Evolutionary conservation across 345 rosid species (phyloP), one percentile per base, ranked within the genome.

Genomic region (Salix purpurea): DNA sequence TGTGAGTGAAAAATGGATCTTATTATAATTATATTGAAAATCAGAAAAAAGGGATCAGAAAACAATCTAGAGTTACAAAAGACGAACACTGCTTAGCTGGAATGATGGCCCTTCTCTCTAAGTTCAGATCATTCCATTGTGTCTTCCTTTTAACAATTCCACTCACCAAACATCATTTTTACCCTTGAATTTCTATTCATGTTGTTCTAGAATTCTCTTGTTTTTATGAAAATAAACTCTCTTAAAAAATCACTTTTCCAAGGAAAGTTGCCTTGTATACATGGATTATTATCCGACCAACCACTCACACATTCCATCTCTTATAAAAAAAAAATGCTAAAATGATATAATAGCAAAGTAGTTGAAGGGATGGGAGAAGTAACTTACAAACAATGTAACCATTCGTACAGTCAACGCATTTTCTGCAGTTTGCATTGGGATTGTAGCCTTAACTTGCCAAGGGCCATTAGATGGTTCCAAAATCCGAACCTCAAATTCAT

Each of bases 401-500:
- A 93, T 90, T 82, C 99, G 86, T 72, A 96, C 97, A 40, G 98
- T 92, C 46, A 96, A 86, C 16, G 99, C 96, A 89, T 92, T 91
- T 85, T 93, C 99, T 81, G 96, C 84, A 87, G 85, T 87, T 79
- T 96, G 99, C 99, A 96, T 93, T 81, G 94, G 90, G 70, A 96
- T 96, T 75, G 91, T 91, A 81, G 98, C 97, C 84, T 81, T 93
- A 65, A 96, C 89, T 85, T 92, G 93, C 99, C 98, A 93, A 80
- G 89, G 91, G 28, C 97, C 96, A 78, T 97, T 97, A 73, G 87
- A 85, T 39, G 97, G 97, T 84, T 93, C 98, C 85, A 96, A 68
- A 82, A 96, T 90, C 76, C 90, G 94, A 76, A 96, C 90, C 89
- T 96, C 94, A 82, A 89, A 93, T 84, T 96, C 99, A 68, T 96